Conservation (phyloP, 73 alveolate genomes). For the Paramecium sonneborni region DNA sequence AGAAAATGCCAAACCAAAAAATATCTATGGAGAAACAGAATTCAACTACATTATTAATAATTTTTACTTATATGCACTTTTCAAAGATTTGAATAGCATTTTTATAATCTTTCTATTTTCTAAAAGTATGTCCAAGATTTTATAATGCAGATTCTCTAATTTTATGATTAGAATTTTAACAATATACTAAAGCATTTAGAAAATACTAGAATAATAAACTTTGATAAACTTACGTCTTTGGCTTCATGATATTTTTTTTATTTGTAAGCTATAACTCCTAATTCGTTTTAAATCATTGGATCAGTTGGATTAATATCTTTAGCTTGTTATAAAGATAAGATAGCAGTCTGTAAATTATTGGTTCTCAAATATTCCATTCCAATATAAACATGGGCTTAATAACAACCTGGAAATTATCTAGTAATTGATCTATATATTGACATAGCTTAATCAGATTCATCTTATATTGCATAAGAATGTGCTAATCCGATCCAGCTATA, state of each 20-base stretch:
- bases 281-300: constrained; percentile 95
- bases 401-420: constrained; percentile 98
- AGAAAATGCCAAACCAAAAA: constrained; percentile 88
- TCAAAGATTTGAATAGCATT: constrained; percentile 65
- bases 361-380: constrained; percentile 99
- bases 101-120: constrained; percentile 83
- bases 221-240: constrained; percentile 53
- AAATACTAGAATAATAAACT: constrained; percentile 42
- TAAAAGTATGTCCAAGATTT: constrained; percentile 93
- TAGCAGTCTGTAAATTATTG: constrained; percentile 94
- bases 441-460: constrained; percentile 98
- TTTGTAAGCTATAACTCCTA: constrained; percentile 94
- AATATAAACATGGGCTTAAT: constrained; percentile 90
- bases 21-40: constrained; percentile 88
- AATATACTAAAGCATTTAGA: constrained; percentile 81
- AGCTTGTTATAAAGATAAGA: constrained; percentile 90
- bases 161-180: constrained; percentile 88
- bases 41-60: constrained; percentile 82
- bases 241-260: constrained; percentile 87
- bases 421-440: constrained; percentile 96
- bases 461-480: constrained; percentile 96
- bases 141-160: constrained; percentile 89
- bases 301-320: constrained; percentile 87
- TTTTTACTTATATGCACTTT: constrained; percentile 72
- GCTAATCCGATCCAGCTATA: constrained; percentile 98